Percentiles rank a stretch among this genome's conserved stretches.
Evolutionary conservation across 2,329 filamentous ascomycete genomes (phyloP).

Genomic region (Aschersonia sp.): DNA sequence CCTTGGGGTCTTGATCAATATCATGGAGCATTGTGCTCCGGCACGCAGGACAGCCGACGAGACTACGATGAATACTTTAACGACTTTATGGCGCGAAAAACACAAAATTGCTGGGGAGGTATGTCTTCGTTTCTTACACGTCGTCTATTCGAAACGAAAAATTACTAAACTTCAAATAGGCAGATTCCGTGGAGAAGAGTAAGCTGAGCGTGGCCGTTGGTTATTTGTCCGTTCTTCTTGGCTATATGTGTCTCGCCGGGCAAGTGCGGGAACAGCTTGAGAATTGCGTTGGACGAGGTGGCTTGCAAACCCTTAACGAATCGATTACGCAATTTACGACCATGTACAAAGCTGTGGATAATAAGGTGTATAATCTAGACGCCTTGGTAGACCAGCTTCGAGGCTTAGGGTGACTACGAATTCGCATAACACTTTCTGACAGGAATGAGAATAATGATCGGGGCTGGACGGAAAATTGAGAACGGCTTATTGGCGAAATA

Average conservation of each 20-base stretch:
- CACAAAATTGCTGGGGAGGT: slow-evolving; percentile 55
- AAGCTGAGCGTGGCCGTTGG: slow-evolving; percentile 73
- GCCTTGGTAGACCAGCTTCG: slow-evolving; percentile 21
- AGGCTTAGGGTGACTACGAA: neutral
- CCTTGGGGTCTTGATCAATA: slow-evolving; percentile 74
- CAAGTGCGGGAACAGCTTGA: slow-evolving; percentile 29
- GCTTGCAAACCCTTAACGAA: slow-evolving; percentile 29
- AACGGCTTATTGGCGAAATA: no score
- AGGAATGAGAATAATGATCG: no score
- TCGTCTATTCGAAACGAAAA: neutral
- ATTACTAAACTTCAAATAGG: slow-evolving; percentile 23
- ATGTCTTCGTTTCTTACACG: slow-evolving; percentile 16
- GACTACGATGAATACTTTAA: slow-evolving; percentile 40
- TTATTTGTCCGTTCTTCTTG: slow-evolving; percentile 73
- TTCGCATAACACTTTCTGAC: no score
- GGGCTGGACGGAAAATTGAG: no score
- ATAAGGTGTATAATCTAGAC: slow-evolving; percentile 24
- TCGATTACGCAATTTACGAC: slow-evolving; percentile 41
- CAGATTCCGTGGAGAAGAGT: slow-evolving; percentile 59
- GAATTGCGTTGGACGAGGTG: slow-evolving; percentile 25
- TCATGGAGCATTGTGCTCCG: slow-evolving; percentile 61
- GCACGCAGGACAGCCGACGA: slow-evolving; percentile 31
- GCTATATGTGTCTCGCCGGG: slow-evolving; percentile 55
- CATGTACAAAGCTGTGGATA: slow-evolving; percentile 35
- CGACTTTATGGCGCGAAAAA: slow-evolving; percentile 53